Percentiles rank a stretch among this genome's conserved stretches.
Conservation (phyloP, 2,329 filamentous ascomycete species). For the Venturia pyrina region DNA sequence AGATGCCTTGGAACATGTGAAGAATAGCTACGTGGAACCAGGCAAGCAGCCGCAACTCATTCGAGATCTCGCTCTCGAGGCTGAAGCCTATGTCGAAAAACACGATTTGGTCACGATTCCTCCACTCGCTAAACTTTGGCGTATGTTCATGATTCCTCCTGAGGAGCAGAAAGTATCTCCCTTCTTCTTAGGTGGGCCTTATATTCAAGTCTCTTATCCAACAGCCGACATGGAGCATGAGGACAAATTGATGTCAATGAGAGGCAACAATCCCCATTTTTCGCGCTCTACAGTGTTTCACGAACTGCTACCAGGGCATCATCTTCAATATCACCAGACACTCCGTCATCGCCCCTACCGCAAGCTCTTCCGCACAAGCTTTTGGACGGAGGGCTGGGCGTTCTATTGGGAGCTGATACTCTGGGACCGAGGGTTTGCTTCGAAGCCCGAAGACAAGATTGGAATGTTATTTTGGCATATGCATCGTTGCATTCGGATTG, state of each 20-base stretch:
- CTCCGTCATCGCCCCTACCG: conserved; percentile 40
- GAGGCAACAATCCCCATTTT: conserved; percentile 50
- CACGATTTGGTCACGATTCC: conserved; percentile 49
- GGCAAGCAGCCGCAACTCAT: conserved; percentile 45
- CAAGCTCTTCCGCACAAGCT: conserved; percentile 44
- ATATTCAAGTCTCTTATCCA: conserved; percentile 43
- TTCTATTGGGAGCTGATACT: conserved; percentile 53
- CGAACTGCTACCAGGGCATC: conserved; percentile 48
- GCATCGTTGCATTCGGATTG: conserved; percentile 50
- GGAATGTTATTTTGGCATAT: conserved; percentile 54
- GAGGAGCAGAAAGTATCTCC: conserved; percentile 45
- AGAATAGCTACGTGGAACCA: conserved; percentile 43
- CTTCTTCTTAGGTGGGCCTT: conserved; percentile 40
- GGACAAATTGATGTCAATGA: conserved; percentile 49
- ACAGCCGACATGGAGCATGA: conserved; percentile 42
- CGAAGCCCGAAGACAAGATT: conserved; percentile 41
- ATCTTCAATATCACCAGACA: conserved; percentile 43
- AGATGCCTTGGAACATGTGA: conserved; percentile 45
- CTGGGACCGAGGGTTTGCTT: conserved; percentile 44
- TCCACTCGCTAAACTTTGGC: conserved; percentile 41
- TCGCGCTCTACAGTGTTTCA: conserved; percentile 50
- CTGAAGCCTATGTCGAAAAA: conserved; percentile 41
- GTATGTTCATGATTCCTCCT: conserved; percentile 48
- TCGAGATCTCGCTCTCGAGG: conserved; percentile 41
- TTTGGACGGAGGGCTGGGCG: conserved; percentile 52